Base-by-base conservation (phyloP, 768 basidiomycete genomes). In the Megacollybia marginata region DNA sequence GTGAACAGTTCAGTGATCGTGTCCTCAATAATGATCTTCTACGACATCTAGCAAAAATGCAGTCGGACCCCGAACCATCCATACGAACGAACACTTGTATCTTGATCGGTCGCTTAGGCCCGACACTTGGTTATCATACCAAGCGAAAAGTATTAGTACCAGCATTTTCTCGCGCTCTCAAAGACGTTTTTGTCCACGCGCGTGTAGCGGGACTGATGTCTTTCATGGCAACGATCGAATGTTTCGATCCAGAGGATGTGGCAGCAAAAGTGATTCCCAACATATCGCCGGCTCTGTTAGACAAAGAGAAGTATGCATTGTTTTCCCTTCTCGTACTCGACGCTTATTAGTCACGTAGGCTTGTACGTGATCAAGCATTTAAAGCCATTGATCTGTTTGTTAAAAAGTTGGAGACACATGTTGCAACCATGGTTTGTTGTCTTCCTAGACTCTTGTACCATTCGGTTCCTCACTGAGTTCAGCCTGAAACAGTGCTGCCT, bases 41-140 rank as follows among this genome's bases (percentile, higher is more conserved):
- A 10, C 85, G 95, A 2, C 78, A 89, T 53, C 78, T 99, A 19
- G 95, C 95, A 2, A 91, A 90, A 59, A 85, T 90, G 68, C 96
- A 99, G 68, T 82, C 76, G 33, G 96, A 98, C 60, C 73, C 85
- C 1, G 96, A 99, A 66, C 80, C 94, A 3, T 94, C 93, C 5
- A 97, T 98, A 57, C 80, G 96, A 43, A 98, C 96, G 13, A 98
- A 98, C 59, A 96, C 96, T 0, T 95, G 92, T 59, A 97, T 99
- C 56, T 79, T 98, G 4, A 82, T 99, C 50, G 95, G 94, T 15
- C 80, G 95, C 7, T 74, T 99, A 5, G 93, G 89, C 0, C 90
- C 91, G 0, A 76, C 80, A 2, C 69, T 99, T 1, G 88, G 89
- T 1, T 80, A 86, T 50, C 85, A 92, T 58, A 96, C 95, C 3